Evolutionary conservation across 192 early-diverging fungal species (phyloP), one percentile per base, ranked within the genome.

Genomic region (Dimargaris cristalligena): DNA sequence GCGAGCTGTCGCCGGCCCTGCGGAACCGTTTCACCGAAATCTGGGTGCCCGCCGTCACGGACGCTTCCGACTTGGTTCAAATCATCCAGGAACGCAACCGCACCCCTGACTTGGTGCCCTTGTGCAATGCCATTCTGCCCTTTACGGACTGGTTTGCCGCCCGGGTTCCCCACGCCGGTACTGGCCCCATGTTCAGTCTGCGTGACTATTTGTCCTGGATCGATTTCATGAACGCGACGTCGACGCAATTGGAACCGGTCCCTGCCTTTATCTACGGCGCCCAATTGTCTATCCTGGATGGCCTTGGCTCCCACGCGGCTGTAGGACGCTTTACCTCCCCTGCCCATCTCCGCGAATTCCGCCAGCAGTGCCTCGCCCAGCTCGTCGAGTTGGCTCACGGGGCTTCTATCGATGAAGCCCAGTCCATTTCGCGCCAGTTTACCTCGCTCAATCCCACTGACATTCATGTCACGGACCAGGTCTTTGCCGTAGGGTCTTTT

Each of bases 21-120:
- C 80, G 95, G 38, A 99, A 99, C 71, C 84, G 95, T 52, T 99
- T 99, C 62, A 95, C 93, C 4, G 95, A 99, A 67, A 81, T 99
- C 25, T 99, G 95, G 95, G 91, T 92, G 2, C 89, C 91, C 4
- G 70, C 82, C n/a, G 83, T 94, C 2, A 75, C 78, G 0, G 87
- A 88, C 71, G 66, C 70, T 32, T 78, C 79, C 3, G 95, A 99
- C 67, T 63, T 94, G 44, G 57, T 65, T 18, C 67, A 76, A 44
- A 82, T 90, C 49, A 69, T 89, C n/a, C 62, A 62, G 34, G 69
- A 77, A 41, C 77, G 83, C 20, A 60, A 85, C 60, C 46, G 51
- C 13, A 49, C 68, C 10, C 31, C 52, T 0, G 68, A 66, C 10
- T 67, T 74, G 38, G 52, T 51, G 8, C 63, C 60, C 30, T 82